These are phyloP conservation scores for Botryosphaeria dothidea DNA, from an alignment of 2,329 filamentous ascomycete genomes.

Conservation along the genomic window DNA sequence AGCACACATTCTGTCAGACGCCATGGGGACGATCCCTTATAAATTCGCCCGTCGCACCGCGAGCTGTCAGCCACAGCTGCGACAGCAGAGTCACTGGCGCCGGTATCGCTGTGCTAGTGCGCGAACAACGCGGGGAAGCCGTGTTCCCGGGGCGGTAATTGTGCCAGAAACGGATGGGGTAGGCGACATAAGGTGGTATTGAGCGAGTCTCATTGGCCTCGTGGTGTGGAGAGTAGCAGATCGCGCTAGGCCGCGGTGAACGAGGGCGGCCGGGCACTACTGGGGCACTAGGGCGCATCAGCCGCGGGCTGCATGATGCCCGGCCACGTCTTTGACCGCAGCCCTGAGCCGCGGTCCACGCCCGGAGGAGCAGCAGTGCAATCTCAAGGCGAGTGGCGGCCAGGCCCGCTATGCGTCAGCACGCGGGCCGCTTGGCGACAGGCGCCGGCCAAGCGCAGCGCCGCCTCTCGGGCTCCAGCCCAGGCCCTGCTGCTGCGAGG, in stretches of 20 bases:
- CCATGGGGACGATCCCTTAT: constrained; percentile 9
- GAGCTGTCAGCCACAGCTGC: not conserved
- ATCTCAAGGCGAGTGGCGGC: constrained; percentile 4
- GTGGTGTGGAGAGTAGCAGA: not conserved
- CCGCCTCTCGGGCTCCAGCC: not conserved
- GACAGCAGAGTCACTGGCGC: not conserved
- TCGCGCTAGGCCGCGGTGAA: not conserved
- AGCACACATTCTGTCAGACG: not conserved
- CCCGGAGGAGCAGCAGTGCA: not conserved
- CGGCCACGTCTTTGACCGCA: constrained; percentile 11
- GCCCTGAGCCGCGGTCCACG: not conserved
- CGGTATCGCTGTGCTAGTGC: constrained; percentile 6
- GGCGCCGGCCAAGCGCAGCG: constrained; percentile 6
- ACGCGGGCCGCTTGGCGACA: constrained; percentile 10
- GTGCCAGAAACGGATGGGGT: not conserved
- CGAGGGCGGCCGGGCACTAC: not conserved
- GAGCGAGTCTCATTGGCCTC: not conserved
- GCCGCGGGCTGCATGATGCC: not conserved
- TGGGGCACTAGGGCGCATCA: constrained; percentile 6
- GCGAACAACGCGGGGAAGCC: not conserved
- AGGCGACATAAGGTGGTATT: not conserved
- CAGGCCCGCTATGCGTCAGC: constrained; percentile 14
- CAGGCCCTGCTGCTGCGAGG: not conserved
- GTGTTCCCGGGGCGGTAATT: not conserved
- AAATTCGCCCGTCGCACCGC: not conserved